A percentile compares a stretch with the other conserved stretches of the same genome.
Evolutionary conservation across 768 basidiomycete species (phyloP).

Genomic region (Boletus fagicola): DNA sequence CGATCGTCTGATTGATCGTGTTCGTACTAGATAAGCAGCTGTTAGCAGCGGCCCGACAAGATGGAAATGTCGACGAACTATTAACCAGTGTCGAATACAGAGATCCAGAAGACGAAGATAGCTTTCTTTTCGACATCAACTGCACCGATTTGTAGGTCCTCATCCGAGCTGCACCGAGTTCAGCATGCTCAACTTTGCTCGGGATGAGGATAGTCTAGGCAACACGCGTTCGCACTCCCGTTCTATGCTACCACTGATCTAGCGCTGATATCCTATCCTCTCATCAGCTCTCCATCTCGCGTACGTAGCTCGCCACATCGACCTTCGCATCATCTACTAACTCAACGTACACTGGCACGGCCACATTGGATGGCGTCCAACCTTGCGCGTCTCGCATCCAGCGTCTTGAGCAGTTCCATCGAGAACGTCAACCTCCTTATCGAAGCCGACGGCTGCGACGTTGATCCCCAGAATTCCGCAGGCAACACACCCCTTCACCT

Average conservation of each 20-base stretch:
- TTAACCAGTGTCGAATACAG: slow-evolving; percentile 20
- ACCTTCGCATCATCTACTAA: background rate
- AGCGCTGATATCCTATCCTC: slow-evolving; percentile 10
- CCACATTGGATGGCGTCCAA: background rate
- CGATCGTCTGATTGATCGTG: background rate
- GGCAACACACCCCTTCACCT: slow-evolving; percentile 32
- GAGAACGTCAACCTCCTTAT: slow-evolving; percentile 27
- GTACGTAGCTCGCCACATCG: slow-evolving; percentile 16
- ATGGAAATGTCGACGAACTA: slow-evolving; percentile 28
- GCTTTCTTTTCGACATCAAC: slow-evolving; percentile 32
- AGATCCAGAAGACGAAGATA: slow-evolving; percentile 14
- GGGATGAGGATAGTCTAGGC: slow-evolving; percentile 18
- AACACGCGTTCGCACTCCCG: slow-evolving; percentile 30
- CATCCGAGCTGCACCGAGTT: background rate
- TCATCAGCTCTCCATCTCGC: slow-evolving; percentile 32
- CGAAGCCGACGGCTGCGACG: slow-evolving; percentile 28
- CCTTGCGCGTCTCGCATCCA: background rate
- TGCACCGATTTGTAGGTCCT: slow-evolving; percentile 30
- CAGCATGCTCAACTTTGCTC: background rate
- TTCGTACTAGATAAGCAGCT: slow-evolving; percentile 24
- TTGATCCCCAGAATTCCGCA: slow-evolving; percentile 25
- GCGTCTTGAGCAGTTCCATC: slow-evolving; percentile 14
- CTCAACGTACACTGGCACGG: background rate
- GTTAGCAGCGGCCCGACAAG: slow-evolving; percentile 24
- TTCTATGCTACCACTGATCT: background rate